Evolutionary conservation across 352 stramenopile species (phyloP), one percentile per base, ranked within the genome.

Genomic region (Elongisporangium undulatum): DNA sequence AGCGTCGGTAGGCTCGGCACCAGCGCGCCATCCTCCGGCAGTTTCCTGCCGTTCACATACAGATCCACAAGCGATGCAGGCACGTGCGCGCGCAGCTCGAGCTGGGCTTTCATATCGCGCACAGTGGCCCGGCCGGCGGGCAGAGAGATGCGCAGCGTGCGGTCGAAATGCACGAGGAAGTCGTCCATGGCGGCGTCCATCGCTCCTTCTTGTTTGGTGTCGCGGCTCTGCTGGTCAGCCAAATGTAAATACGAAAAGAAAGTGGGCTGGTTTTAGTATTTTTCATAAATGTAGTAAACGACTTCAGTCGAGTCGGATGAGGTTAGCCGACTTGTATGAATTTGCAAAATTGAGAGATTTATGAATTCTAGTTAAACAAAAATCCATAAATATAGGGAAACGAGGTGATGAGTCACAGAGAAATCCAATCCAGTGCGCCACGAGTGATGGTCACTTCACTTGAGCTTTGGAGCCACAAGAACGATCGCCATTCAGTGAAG

Each of bases 121-220:
- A 90, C 57, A 2, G 61, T 78, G 41, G 75, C 79, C 10, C 65
- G 50, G 6, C 58, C 63, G 2, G 72, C 29, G 8, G 72, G 58
- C n/a, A 95, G 64, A 23, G 79, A 90, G 9, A 94, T 54, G 66
- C 84, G 88, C 23, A 93, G 67, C 59, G 79, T 91, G 67, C 79
- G 73, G 51, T 82, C 79, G 60, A 90, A 92, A 57, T 94, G 79
- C 73, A 93, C 84, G 19, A 95, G 74, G 72, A 93, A 88, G 62
- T 90, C 73, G 53, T 58, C 66, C 53, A 81, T 72, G 66, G 87
- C 71, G 52, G 50, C 53, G 53, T 54, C 61, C 73, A 86, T 82
- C 24, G 29, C 38, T 7, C 13, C n/a, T n/a, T 38, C 45, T 45
- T 17, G 34, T 45, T 45, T 45, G 34, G 34, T 10, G 34, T 45